Conservation (phyloP, 1,284 basidiomycete genomes). For the Trichosporon ovoides region DNA sequence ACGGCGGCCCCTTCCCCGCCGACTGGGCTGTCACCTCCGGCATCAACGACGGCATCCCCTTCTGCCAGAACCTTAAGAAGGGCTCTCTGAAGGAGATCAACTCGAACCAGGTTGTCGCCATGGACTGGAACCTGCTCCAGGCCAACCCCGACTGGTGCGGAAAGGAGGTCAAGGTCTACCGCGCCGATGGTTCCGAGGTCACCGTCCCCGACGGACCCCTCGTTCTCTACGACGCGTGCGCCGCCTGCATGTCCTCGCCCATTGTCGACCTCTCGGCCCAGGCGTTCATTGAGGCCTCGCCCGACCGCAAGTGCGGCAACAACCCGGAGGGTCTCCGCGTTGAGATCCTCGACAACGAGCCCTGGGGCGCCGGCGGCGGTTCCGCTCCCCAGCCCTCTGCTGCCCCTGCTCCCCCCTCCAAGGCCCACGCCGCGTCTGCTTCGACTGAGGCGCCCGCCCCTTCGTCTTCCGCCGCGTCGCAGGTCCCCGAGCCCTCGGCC, state of each 20-base stretch:
- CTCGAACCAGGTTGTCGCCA: slow-evolving; percentile 22
- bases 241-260: slow-evolving; percentile 19
- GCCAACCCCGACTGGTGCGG: slow-evolving; percentile 23
- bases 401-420: neutral
- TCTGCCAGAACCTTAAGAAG: slow-evolving; percentile 14
- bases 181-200: slow-evolving; percentile 26
- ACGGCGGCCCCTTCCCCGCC: slow-evolving; percentile 19
- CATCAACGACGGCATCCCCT: slow-evolving; percentile 18
- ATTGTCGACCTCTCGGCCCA: slow-evolving; percentile 35
- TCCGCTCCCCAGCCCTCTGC: slow-evolving; percentile 1
- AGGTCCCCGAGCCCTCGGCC: slow-evolving; percentile 1
- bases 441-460: neutral
- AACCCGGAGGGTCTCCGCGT: slow-evolving; percentile 30
- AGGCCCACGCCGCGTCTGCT: neutral
- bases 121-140: slow-evolving; percentile 21
- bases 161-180: slow-evolving; percentile 29
- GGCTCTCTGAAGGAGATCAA: slow-evolving; percentile 10
- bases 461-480: neutral
- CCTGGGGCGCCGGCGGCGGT: slow-evolving; percentile 1
- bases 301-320: slow-evolving; percentile 25
- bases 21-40: slow-evolving; percentile 19
- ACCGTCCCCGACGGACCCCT: slow-evolving; percentile 34
- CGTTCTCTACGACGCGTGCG: slow-evolving; percentile 35
- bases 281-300: slow-evolving; percentile 15
- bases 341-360: slow-evolving; percentile 28